These are phyloP conservation scores for Lepiota brunneoincarnata DNA, from an alignment of 768 basidiomycete genomes.

Conservation along the genomic window DNA sequence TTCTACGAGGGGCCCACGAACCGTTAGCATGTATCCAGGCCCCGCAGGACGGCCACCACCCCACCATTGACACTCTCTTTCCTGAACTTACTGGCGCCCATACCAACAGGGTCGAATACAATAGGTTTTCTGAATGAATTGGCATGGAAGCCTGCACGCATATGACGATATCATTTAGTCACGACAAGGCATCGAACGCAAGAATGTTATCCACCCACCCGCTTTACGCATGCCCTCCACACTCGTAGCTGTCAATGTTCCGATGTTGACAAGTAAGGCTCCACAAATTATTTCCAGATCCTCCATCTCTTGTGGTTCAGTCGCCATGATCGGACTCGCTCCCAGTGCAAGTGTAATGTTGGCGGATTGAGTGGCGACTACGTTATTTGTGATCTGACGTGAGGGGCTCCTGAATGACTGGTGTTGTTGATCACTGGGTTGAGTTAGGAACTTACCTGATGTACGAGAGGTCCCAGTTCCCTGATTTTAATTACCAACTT, in stretches of 20 bases:
- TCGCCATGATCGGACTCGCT: constrained; percentile 94
- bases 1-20: constrained; percentile 34
- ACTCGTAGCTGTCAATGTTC: constrained; percentile 60
- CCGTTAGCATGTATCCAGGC: neutral
- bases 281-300: constrained; percentile 67
- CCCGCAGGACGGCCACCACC: constrained; percentile 8
- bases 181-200: neutral
- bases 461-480: constrained; percentile 65
- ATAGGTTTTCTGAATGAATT: constrained; percentile 72
- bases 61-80: constrained; percentile 58
- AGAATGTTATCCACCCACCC: constrained; percentile 33
- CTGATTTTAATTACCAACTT: constrained; percentile 51
- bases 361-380: constrained; percentile 86
- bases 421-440: neutral
- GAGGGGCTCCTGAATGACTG: neutral
- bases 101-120: constrained; percentile 90
- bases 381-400: constrained; percentile 81
- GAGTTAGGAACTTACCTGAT: constrained; percentile 51
- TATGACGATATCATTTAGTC: neutral
- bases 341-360: constrained; percentile 87
- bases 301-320: constrained; percentile 76
- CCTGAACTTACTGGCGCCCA: constrained; percentile 78
- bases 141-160: constrained; percentile 43
- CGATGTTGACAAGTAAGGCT: constrained; percentile 83
- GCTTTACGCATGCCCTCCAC: constrained; percentile 75